Base-by-base conservation (phyloP, 164 flowering plant species). In the Cinnamomum chago region DNA sequence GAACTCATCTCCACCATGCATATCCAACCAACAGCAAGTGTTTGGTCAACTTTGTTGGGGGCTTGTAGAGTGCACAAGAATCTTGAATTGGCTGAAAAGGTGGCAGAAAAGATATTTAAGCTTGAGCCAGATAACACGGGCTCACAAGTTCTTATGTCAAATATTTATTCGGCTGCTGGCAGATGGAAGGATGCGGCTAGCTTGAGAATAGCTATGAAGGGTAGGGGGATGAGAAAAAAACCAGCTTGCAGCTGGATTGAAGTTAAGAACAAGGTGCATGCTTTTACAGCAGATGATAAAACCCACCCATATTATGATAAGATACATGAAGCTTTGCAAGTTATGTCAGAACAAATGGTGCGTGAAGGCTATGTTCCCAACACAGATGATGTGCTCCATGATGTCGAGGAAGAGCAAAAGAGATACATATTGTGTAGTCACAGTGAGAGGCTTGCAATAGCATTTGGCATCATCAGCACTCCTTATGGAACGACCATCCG, bases 161-260 rank as follows among this genome's bases (percentile, higher is more conserved):
- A 90, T 72, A 79, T 89, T 70, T 92, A 94, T 81, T 80, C 91
- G 18, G 82, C 87, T 67, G 86, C 85, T 35, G 81, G 82, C 65
- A 90, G 88, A 78, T 95, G 93, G 91, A 85, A 83, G 75, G 94
- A 90, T 70, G 95, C 92, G 11, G 88, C 86, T 22, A 87, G 82
- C 55, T 28, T 86, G 77, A 88, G 96, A 79, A 35, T 65, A 10
- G 50, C 62, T 0, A 87, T 92, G 96, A 86, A 80, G 73, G 79
- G 81, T 15, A 85, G 79, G 73, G 95, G 94, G 50, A 72, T 93
- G 77, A 84, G 50, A 65, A 93, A 93, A 81, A 82, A 67, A 71
- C 92, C 97, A 47, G 97, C 92, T 68, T 88, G 89, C 76, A 95
- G 97, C 82, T 95, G 97, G 97, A 86, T 91, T 67, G 94, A 89